A percentile compares a stretch with the other conserved stretches of the same genome.
Conservation (phyloP, 208 protist genomes). For the Crithidia sp. region DNA sequence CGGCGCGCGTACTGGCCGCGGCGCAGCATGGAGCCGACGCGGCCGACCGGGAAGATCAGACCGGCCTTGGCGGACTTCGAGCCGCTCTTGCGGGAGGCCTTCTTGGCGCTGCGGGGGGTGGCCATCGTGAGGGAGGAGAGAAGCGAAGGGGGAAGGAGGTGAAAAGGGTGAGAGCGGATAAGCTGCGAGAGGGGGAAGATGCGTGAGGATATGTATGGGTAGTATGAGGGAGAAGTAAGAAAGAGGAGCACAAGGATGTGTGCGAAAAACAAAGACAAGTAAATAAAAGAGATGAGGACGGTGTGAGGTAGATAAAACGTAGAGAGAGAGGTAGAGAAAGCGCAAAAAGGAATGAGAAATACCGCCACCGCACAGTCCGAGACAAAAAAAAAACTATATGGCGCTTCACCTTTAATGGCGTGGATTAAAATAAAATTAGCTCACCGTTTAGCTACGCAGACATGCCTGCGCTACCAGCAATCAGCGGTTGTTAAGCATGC, state of each 20-base stretch:
- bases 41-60: slow-evolving; percentile 99
- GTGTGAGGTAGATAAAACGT: too few relatives aligned
- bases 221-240: not conserved
- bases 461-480: too few relatives aligned
- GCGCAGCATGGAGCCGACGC: slow-evolving; percentile 95
- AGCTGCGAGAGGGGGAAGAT: not conserved
- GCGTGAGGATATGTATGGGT: not conserved
- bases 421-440: too few relatives aligned
- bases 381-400: too few relatives aligned
- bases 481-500: too few relatives aligned
- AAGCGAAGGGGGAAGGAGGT: not conserved
- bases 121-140: slow-evolving; percentile 47
- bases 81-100: slow-evolving; percentile 69
- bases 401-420: too few relatives aligned
- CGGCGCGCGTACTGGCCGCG: slow-evolving; percentile 96
- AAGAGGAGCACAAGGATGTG: not conserved
- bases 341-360: too few relatives aligned
- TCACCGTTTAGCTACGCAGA: too few relatives aligned
- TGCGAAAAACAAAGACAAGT: too few relatives aligned
- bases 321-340: too few relatives aligned
- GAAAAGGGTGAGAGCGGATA: slow-evolving; percentile 14
- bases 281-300: too few relatives aligned
- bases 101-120: slow-evolving; percentile 71
- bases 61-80: slow-evolving; percentile 95
- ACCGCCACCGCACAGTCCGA: too few relatives aligned